Base-by-base conservation (phyloP, 129 eudicot species). In the Flaveria trinervia region DNA sequence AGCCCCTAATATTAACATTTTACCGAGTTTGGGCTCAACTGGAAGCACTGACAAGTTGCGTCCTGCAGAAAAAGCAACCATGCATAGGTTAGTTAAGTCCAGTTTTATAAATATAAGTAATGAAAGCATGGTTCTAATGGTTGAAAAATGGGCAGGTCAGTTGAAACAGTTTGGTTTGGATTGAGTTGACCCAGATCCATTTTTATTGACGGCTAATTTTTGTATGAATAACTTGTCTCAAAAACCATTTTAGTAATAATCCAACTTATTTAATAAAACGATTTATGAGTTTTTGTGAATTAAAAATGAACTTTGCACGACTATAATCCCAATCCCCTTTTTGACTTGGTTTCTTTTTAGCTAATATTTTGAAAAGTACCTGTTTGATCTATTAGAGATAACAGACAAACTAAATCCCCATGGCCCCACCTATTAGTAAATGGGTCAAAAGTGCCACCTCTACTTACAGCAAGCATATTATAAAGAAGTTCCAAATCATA, bases 11-110 rank as follows among this genome's bases (percentile, higher is more conserved):
- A 91, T 87, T 67, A 93, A 88, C 98, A 93, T 93, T 79, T 93
- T 93, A 55, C 98, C 98, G 48, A 93, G 88, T 78, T 93, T 93
- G 18, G 98, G 98, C 82, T 93, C 98, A 57, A 93, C 98, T 20
- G 97, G 98, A 84, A 93, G 97, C 91, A 85, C 86, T 3, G 98
- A 87, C 77, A 93, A 80, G 70, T 90, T 82, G 43, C 80, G 96
- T 17, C 98, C 98, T 93, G 84, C 54, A 56, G 77, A 30, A 60
- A 43, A 57, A 57, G 69, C 67, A 22, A 36, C 50, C 68, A 76
- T 44, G 22, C 44, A 56, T 12, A 75, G 14, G 25, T 61, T 61
- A 49, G 73, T 65, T 44, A 7, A 44, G 48, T 25, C 8, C 11
- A 73, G 36, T 46, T 17, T 54, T 52, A 16, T 17, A 9, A 30